Percentiles rank a stretch among this genome's conserved stretches.
phyloP scores from a whole-genome alignment of 2,329 filamentous ascomycete genomes.

The Myriangium duriaei region DNA sequence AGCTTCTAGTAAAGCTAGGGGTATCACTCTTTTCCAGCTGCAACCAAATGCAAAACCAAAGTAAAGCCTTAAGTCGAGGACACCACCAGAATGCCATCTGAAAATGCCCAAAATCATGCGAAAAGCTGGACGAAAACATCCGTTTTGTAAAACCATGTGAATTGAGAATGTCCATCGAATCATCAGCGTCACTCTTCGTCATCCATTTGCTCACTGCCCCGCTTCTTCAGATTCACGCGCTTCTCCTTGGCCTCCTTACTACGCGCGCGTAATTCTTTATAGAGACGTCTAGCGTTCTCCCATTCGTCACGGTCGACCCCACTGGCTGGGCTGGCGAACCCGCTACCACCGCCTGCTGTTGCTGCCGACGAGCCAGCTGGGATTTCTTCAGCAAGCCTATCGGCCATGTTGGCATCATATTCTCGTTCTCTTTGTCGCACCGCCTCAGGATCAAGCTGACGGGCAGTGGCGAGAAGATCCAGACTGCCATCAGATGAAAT shows the following conservation, averaged over 20 bases:
- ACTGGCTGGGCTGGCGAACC: slow-evolving; percentile 30
- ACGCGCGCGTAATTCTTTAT: slow-evolving; percentile 1
- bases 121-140: too few relatives aligned
- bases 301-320: slow-evolving; percentile 11
- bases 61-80: too few relatives aligned
- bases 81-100: too few relatives aligned
- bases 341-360: slow-evolving; percentile 37
- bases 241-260: background rate
- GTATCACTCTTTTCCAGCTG: too few relatives aligned
- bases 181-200: slow-evolving; percentile 9
- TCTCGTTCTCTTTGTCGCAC: slow-evolving; percentile 32
- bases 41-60: too few relatives aligned
- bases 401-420: slow-evolving; percentile 35
- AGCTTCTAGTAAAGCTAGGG: too few relatives aligned
- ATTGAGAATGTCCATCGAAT: too few relatives aligned
- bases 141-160: too few relatives aligned
- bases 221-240: slow-evolving; percentile 6
- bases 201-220: slow-evolving; percentile 14
- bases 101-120: too few relatives aligned
- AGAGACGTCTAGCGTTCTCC: slow-evolving; percentile 1
- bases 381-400: slow-evolving; percentile 36
- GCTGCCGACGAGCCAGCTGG: slow-evolving; percentile 36
- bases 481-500: slow-evolving; percentile 26
- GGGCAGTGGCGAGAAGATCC: slow-evolving; percentile 34
- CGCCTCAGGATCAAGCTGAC: slow-evolving; percentile 29